These are phyloP conservation scores for Nicotiana rustica DNA, from an alignment of 305 asterid species.

Conservation along the genomic window DNA sequence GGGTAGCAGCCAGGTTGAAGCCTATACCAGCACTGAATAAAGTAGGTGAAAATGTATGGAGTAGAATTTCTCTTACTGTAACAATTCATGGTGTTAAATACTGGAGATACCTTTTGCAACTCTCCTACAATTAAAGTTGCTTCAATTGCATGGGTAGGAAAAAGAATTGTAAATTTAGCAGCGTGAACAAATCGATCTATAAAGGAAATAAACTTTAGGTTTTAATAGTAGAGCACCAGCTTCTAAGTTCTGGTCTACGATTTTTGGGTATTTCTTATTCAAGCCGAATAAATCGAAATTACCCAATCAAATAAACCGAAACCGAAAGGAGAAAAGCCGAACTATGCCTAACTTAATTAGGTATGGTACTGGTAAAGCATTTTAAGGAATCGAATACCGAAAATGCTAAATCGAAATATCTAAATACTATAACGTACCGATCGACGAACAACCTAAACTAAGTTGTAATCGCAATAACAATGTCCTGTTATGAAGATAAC, in stretches of 20 bases:
- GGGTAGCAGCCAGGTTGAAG: not conserved
- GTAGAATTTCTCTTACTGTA: not conserved
- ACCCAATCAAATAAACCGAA: no score
- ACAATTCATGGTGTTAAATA: not conserved
- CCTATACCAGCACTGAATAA: not conserved
- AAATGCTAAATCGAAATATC: no score
- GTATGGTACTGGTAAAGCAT: no score
- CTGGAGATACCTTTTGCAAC: not conserved
- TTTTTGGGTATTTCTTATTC: no score
- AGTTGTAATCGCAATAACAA: conserved; percentile 60
- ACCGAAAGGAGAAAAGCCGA: no score
- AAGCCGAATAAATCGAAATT: no score
- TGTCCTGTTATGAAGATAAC: conserved; percentile 53
- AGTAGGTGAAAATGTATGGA: not conserved
- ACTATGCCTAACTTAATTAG: no score
- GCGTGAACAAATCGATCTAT: not conserved
- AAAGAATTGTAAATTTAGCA: not conserved
- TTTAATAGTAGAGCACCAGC: conserved; percentile 52
- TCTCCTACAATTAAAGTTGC: not conserved
- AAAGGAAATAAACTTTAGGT: no score
- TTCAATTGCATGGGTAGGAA: not conserved
- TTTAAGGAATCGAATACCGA: no score
- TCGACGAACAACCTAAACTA: no score
- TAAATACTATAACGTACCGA: no score
- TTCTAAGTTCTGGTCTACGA: conserved; percentile 59